Percentiles rank a stretch among this genome's conserved stretches.
Conservation (phyloP, 1,284 basidiomycete genomes). For the Pseudozyma hubeiensis region DNA sequence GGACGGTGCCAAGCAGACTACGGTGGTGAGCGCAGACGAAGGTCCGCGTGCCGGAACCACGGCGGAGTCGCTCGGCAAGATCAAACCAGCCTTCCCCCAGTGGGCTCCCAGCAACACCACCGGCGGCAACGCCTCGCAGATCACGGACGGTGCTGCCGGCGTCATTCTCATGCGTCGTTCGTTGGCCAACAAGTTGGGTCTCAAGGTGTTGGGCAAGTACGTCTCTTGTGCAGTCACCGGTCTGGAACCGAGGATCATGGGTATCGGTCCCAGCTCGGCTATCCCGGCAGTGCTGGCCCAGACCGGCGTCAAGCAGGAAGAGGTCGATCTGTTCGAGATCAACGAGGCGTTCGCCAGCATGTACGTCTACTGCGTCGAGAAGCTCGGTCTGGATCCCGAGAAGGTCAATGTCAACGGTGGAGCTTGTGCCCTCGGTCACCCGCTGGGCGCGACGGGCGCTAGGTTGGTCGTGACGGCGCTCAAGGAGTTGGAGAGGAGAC, state of each 20-base stretch:
- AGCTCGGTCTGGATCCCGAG: constrained; percentile 78
- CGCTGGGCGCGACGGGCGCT: constrained; percentile 87
- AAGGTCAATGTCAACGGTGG: constrained; percentile 81
- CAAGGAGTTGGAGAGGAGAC: constrained; percentile 80
- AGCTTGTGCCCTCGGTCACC: constrained; percentile 87
- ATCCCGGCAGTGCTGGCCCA: constrained; percentile 72
- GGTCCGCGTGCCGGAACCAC: constrained; percentile 84
- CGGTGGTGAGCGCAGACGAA: constrained; percentile 80
- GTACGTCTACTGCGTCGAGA: constrained; percentile 77
- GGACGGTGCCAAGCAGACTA: constrained; percentile 73
- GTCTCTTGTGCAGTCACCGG: constrained; percentile 80
- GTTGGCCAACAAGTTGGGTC: constrained; percentile 82
- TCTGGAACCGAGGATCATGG: constrained; percentile 83
- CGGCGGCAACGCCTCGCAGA: constrained; percentile 84
- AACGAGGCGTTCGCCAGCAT: constrained; percentile 75
- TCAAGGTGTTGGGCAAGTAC: constrained; percentile 81
- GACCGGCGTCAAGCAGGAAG: constrained; percentile 76
- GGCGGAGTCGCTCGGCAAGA: constrained; percentile 76
- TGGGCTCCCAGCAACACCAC: constrained; percentile 84
- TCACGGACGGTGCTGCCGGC: constrained; percentile 89
- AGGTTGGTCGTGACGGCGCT: constrained; percentile 89
- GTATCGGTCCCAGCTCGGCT: constrained; percentile 71
- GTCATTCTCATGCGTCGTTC: constrained; percentile 85
- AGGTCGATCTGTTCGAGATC: constrained; percentile 86
- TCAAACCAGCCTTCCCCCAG: constrained; percentile 85